Evolutionary conservation across 2,329 filamentous ascomycete genomes (phyloP).

Genomic region (Arthroderma uncinatum): DNA sequence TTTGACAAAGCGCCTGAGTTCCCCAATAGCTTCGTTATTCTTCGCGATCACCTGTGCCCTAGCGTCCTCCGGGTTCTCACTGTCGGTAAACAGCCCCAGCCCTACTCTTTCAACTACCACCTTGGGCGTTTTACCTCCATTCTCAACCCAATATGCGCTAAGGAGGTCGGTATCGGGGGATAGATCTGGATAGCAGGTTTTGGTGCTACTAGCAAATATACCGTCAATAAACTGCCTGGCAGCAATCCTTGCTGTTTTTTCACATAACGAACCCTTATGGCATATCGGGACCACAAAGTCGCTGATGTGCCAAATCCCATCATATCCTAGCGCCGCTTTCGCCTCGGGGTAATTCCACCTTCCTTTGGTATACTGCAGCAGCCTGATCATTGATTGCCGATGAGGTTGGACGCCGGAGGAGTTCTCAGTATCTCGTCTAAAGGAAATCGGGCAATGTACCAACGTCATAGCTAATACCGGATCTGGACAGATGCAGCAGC

Average conservation of each 20-base stretch:
- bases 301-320: slow-evolving; percentile 16
- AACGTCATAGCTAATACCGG: slow-evolving; percentile 12
- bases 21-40: slow-evolving; percentile 7
- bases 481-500: slow-evolving; percentile 17
- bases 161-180: slow-evolving; percentile 9
- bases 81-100: slow-evolving; percentile 7
- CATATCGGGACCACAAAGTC: slow-evolving; percentile 19
- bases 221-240: slow-evolving; percentile 14
- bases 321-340: slow-evolving; percentile 12
- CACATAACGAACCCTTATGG: slow-evolving; percentile 13
- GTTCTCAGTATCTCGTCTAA: slow-evolving; percentile 9
- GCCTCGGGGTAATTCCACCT: slow-evolving; percentile 16
- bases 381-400: slow-evolving; percentile 12
- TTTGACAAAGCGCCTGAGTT: slow-evolving; percentile 6
- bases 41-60: slow-evolving; percentile 4
- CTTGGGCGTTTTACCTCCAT: slow-evolving; percentile 9
- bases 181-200: slow-evolving; percentile 12
- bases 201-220: slow-evolving; percentile 2
- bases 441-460: slow-evolving; percentile 18
- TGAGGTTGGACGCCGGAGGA: slow-evolving; percentile 1
- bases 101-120: slow-evolving; percentile 12
- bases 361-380: slow-evolving; percentile 17
- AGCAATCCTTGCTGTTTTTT: slow-evolving; percentile 16
- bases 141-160: slow-evolving; percentile 5
- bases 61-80: not conserved